phyloP scores from a whole-genome alignment of 1,139 yeast species.

The Yamadazyma triangularis region DNA sequence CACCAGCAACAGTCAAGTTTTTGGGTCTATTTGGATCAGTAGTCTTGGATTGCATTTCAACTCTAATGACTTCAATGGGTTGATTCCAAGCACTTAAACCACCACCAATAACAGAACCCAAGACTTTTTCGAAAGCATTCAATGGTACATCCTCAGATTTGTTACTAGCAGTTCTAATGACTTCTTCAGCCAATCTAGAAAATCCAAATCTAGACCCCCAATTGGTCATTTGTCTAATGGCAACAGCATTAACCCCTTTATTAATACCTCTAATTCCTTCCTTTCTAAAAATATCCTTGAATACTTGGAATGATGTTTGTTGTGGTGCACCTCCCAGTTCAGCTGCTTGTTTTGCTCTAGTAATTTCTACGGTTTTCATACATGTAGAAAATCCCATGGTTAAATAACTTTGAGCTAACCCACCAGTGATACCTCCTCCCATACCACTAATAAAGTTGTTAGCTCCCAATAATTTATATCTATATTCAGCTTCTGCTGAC shows the following conservation, averaged over 20 bases:
- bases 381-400: constrained; percentile 98
- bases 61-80: constrained; percentile 95
- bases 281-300: constrained; percentile 71
- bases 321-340: constrained; percentile 50
- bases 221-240: constrained; percentile 96
- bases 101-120: constrained; percentile 92
- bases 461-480: constrained; percentile 59
- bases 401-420: constrained; percentile 91
- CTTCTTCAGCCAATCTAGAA: constrained; percentile 86
- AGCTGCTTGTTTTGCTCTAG: constrained; percentile 77
- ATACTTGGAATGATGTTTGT: constrained; percentile 81
- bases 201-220: constrained; percentile 98
- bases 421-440: constrained; percentile 93
- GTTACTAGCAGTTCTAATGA: constrained; percentile 59
- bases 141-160: constrained; percentile 62
- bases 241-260: constrained; percentile 99
- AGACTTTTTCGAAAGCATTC: constrained; percentile 72
- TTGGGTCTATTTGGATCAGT: constrained; percentile 93
- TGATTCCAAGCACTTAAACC: constrained; percentile 98
- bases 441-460: constrained; percentile 80
- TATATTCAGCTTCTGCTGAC: constrained; percentile 87
- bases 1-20: constrained; percentile 74
- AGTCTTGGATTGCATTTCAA: constrained; percentile 95
- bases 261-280: constrained; percentile 95
- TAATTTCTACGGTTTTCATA: constrained; percentile 97